Percentiles rank a stretch among this genome's conserved stretches.
Evolutionary conservation across 352 stramenopile genomes (phyloP).

Genomic region (Pythium brassicae): DNA sequence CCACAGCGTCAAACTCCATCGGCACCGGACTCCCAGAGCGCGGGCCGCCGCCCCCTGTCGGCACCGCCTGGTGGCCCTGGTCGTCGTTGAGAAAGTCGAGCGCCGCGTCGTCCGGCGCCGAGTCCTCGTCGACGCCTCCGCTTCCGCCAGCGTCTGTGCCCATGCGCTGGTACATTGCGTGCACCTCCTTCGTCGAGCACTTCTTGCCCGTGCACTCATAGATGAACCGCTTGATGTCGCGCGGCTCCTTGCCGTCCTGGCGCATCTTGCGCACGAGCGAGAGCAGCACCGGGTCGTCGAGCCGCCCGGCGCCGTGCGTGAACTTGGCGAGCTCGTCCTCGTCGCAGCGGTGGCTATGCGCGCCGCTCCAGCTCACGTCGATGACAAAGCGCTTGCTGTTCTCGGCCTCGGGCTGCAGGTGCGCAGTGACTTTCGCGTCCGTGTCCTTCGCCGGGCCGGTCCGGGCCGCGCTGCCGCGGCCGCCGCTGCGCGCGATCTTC

Average conservation of each 20-base stretch:
- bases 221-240: constrained; percentile 8
- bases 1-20: constrained; percentile 2
- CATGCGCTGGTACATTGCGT: constrained; percentile 5
- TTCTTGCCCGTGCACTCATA: constrained; percentile 8
- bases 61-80: background rate
- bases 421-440: constrained; percentile 5
- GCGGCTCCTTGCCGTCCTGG: constrained; percentile 3
- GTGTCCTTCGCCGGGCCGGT: background rate
- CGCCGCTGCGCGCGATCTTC: background rate
- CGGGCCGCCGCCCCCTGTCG: background rate
- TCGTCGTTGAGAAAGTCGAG: constrained; percentile 1
- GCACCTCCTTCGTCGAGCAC: constrained; percentile 6
- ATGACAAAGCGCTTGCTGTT: constrained; percentile 6
- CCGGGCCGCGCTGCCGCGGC: background rate
- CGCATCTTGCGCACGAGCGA: constrained; percentile 8
- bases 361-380: constrained; percentile 6
- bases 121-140: background rate
- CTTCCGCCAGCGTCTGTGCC: background rate
- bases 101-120: background rate
- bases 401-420: constrained; percentile 3
- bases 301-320: background rate
- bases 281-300: constrained; percentile 9
- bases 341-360: constrained; percentile 6
- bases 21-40: background rate
- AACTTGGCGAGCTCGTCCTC: constrained; percentile 1